Evolutionary conservation across 768 basidiomycete species (phyloP).

Genomic region (Phaeolepiota aurea): DNA sequence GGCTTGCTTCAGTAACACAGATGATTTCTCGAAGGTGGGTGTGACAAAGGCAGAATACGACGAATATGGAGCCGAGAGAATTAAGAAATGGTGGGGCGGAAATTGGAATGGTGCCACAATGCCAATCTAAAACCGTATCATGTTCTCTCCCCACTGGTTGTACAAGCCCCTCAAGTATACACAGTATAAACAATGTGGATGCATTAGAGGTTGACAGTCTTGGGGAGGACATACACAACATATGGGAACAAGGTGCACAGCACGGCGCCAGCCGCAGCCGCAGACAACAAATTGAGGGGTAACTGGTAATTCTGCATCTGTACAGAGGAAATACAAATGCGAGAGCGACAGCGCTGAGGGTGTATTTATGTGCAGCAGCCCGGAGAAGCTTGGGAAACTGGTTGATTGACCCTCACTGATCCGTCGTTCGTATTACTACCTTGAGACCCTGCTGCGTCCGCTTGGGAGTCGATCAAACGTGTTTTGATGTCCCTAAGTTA

Average conservation of each 20-base stretch:
- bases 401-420: slow-evolving; percentile 61
- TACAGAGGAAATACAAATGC: not conserved
- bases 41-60: slow-evolving; percentile 81
- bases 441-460: slow-evolving; percentile 40
- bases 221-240: no score
- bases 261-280: not conserved
- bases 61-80: slow-evolving; percentile 81
- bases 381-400: slow-evolving; percentile 30
- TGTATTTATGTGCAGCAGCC: slow-evolving; percentile 46
- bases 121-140: no score
- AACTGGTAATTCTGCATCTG: not conserved
- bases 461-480: slow-evolving; percentile 91
- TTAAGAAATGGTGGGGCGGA: slow-evolving; percentile 88
- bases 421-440: slow-evolving; percentile 36
- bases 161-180: no score
- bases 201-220: no score
- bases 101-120: slow-evolving; percentile 61
- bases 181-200: no score
- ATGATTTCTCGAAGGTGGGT: slow-evolving; percentile 42
- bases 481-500: slow-evolving; percentile 86
- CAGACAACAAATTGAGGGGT: not conserved
- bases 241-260: no score
- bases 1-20: slow-evolving; percentile 62
- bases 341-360: not conserved
- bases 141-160: no score